Base-by-base conservation (phyloP, 2,329 filamentous ascomycete species). In the Alternaria brassicae region DNA sequence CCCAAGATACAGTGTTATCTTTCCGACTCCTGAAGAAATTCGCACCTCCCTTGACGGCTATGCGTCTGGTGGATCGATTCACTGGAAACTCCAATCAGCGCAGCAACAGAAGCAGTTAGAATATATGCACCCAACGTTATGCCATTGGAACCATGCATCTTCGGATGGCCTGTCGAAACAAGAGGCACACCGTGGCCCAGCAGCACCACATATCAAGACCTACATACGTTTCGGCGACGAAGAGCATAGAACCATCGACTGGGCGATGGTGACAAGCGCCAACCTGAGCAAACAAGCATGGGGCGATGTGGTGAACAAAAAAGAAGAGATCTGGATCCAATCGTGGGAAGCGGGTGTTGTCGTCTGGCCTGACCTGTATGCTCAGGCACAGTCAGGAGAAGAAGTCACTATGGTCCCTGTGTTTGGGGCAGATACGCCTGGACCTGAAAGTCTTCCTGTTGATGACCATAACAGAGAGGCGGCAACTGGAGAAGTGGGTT, bases 251-350 rank as follows among this genome's bases (percentile, higher is more conserved):
- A 77, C 78, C 0, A 88, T 96, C 37, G 91, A 95, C 71, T 97
- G 93, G 93, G 92, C 91, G 2, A 82, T 97, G 63, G 75, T 96
- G 2, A 96, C 92, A 0, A 95, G 91, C n/a, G 92, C 93, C n/a
- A 97, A 96, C 67, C 76, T 97, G 2, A 95, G 91, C 2, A 94
- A 89, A 61, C 92, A 96, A 77, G 93, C 93, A 0, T 97, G 93
- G 93, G 93, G 93, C 1, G 88, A 90, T 36, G 81, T 85, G 3
- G 76, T 74, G 7, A 86, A 84, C 61, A 75, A 81, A 3, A 80
- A 82, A 0, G 86, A 86, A 1, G 85, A 91, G 68, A 62, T 92
- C 28, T 84, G 89, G 34, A 86, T 96, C 27, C 88, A 89, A 58
- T 95, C 91, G 28, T 97, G 89, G 81, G 93, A 97, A 75, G 85